Evolutionary conservation across 2,329 filamentous ascomycete genomes (phyloP).

Genomic region (Colletotrichum euphorbiae): DNA sequence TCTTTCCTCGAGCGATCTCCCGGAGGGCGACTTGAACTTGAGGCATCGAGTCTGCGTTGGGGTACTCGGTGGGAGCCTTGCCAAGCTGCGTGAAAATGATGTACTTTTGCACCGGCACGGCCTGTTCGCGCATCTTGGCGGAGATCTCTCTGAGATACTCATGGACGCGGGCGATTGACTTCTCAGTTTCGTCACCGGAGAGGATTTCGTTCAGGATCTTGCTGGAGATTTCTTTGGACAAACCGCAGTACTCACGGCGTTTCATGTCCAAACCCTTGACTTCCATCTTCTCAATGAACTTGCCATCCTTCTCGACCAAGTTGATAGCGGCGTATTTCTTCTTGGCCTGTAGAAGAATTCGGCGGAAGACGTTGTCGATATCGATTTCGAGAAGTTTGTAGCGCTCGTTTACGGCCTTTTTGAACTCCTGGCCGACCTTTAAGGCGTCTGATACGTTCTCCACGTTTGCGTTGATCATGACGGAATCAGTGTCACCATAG

Average conservation of each 20-base stretch:
- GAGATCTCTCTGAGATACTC: conserved; percentile 91
- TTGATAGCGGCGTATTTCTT: conserved; percentile 99
- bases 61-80: conserved; percentile 92
- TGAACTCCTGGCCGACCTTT: conserved; percentile 94
- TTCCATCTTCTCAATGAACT: conserved; percentile 93
- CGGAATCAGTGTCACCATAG: conserved; percentile 98
- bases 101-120: conserved; percentile 85
- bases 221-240: conserved; percentile 95
- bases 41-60: conserved; percentile 94
- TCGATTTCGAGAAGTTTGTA: conserved; percentile 96
- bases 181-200: conserved; percentile 91
- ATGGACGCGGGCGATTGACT: conserved; percentile 89
- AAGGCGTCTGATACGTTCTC: conserved; percentile 92
- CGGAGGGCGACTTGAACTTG: conserved; percentile 95
- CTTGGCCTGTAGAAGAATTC: conserved; percentile 94
- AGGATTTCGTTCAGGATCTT: conserved; percentile 93
- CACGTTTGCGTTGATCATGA: conserved; percentile 99
- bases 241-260: conserved; percentile 92
- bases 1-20: conserved; percentile 87
- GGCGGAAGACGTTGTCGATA: conserved; percentile 96
- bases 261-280: conserved; percentile 99
- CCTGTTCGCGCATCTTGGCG: conserved; percentile 84
- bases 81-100: conserved; percentile 98
- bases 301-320: conserved; percentile 87
- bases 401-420: conserved; percentile 91